phyloP scores from a whole-genome alignment of 176 grass and related monocot genomes.

The Dactylis glomerata region DNA sequence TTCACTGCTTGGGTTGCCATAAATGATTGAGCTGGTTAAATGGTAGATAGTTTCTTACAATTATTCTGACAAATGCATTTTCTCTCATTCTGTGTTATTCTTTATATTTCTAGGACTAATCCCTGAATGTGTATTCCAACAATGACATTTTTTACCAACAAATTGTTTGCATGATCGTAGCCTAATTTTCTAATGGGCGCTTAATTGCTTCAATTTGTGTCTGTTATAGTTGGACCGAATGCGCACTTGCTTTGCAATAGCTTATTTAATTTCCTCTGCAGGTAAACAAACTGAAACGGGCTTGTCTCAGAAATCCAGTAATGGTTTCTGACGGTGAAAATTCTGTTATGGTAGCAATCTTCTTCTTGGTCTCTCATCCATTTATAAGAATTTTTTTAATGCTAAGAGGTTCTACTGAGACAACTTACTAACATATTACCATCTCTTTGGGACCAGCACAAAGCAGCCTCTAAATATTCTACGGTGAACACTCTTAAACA shows the following conservation, averaged over 20 bases:
- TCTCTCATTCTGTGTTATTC: neutral
- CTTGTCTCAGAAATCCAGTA: slow-evolving; percentile 73
- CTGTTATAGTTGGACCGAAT: slow-evolving; percentile 3
- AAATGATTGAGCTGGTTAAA: neutral
- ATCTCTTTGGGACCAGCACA: slow-evolving; percentile 39
- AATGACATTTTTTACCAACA: too few relatives aligned
- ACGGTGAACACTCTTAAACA: slow-evolving; percentile 79
- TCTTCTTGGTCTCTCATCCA: slow-evolving; percentile 6
- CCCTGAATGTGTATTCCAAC: too few relatives aligned
- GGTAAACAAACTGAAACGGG: slow-evolving; percentile 85
- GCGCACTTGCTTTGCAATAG: neutral
- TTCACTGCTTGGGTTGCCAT: neutral
- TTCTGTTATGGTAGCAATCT: slow-evolving; percentile 47
- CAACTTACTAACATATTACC: neutral
- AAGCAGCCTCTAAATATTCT: slow-evolving; percentile 72
- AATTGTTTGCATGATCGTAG: too few relatives aligned
- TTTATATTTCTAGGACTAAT: too few relatives aligned
- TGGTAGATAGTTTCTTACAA: neutral
- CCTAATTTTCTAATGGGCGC: too few relatives aligned
- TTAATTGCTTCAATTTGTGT: neutral
- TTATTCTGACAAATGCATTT: neutral
- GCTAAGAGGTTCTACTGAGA: too few relatives aligned
- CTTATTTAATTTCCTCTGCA: slow-evolving; percentile 1
- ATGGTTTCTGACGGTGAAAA: too few relatives aligned
- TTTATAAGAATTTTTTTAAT: neutral